phyloP scores from a whole-genome alignment of 106 monocot genomes.

The Apostasia shenzhenica region DNA sequence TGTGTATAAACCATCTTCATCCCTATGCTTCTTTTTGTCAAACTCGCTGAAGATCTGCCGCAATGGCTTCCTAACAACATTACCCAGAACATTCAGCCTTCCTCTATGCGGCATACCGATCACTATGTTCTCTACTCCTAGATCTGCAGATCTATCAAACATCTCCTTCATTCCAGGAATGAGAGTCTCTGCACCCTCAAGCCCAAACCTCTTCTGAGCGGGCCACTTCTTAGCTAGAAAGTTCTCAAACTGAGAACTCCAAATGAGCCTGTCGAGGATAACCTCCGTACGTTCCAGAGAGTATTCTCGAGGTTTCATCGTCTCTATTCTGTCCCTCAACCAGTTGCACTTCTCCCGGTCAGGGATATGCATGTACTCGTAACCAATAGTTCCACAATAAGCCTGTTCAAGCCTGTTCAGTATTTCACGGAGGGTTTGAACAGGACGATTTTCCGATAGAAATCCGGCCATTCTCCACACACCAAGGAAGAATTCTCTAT shows the following conservation, averaged over 20 bases:
- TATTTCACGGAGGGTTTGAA: conserved; percentile 72
- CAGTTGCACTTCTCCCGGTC: conserved; percentile 90
- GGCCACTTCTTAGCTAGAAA: conserved; percentile 87
- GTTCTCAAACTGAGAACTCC: conserved; percentile 91
- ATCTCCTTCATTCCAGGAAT: conserved; percentile 99
- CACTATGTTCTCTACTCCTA: conserved; percentile 86
- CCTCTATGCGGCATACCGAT: conserved; percentile 96
- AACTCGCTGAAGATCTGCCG: conserved; percentile 89
- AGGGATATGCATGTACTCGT: conserved; percentile 95
- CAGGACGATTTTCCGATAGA: conserved; percentile 79
- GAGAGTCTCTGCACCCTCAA: conserved; percentile 84
- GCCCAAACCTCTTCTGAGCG: conserved; percentile 81
- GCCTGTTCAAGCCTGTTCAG: conserved; percentile 71
- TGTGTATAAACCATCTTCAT: conserved; percentile 68
- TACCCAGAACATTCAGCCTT: conserved; percentile 81
- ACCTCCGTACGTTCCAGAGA: conserved; percentile 45
- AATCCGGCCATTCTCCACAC: conserved; percentile 95
- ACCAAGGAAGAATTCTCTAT: conserved; percentile 91
- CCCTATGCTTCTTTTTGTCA: conserved; percentile 49
- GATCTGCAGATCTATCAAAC: conserved; percentile 74
- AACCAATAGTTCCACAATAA: conserved; percentile 84
- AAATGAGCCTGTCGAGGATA: conserved; percentile 88
- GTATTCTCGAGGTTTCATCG: conserved; percentile 43
- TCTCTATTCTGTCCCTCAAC: conserved; percentile 91
- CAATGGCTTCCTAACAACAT: conserved; percentile 88